Evolutionary conservation across 2,329 filamentous ascomycete genomes (phyloP).

Genomic region (Phialocephala subalpina): DNA sequence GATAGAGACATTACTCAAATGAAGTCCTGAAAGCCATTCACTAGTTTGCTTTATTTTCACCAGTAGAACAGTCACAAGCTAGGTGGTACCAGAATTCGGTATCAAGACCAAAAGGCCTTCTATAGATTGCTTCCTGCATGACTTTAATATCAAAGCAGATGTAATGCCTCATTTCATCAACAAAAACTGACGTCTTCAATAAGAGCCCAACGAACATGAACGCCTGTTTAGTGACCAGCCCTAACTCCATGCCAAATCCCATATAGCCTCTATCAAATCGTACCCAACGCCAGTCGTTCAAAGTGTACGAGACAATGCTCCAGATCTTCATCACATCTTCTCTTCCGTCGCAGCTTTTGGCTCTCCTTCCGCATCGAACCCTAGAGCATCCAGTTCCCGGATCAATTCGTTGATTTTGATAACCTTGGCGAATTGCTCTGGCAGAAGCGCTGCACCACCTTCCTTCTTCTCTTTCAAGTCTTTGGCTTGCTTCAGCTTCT

Average conservation of each 20-base stretch:
- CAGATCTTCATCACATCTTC: conserved; percentile 12
- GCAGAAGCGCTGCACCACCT: conserved; percentile 80
- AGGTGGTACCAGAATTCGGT: too few relatives aligned
- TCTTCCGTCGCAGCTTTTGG: conserved; percentile 50
- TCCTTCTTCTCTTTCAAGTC: conserved; percentile 94
- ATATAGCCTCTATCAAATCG: background rate
- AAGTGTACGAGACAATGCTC: background rate
- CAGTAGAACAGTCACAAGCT: too few relatives aligned
- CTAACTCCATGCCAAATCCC: background rate
- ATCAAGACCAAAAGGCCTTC: background rate
- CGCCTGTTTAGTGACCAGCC: background rate
- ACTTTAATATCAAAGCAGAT: background rate
- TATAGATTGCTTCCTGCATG: background rate
- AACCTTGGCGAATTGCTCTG: conserved; percentile 96
- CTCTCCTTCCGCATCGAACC: conserved; percentile 83
- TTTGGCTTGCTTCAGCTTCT: conserved; percentile 93
- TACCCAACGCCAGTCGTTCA: background rate
- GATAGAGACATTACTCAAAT: too few relatives aligned
- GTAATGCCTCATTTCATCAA: background rate
- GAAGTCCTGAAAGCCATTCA: too few relatives aligned
- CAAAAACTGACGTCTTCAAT: background rate
- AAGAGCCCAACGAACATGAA: background rate
- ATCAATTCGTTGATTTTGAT: conserved; percentile 96
- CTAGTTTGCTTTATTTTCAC: too few relatives aligned
- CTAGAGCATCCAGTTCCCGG: conserved; percentile 83